A percentile compares a stretch with the other conserved stretches of the same genome.
Evolutionary conservation across 129 eudicot genomes (phyloP).

Genomic region (Flaveria trinervia): DNA sequence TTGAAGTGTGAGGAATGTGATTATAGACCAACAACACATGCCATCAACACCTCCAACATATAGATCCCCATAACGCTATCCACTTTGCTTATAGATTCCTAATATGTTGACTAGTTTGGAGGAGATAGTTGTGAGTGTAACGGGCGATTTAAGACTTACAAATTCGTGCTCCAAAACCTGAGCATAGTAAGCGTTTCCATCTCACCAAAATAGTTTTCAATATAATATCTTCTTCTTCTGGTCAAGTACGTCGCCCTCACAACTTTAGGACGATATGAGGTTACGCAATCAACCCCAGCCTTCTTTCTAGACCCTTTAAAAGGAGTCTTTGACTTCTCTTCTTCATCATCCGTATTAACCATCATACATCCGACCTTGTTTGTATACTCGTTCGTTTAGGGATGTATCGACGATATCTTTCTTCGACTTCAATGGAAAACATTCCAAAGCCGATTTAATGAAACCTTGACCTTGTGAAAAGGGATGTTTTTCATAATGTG

Average conservation of each 20-base stretch:
- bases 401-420: conserved; percentile 42
- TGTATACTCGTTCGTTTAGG: conserved; percentile 52
- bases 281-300: conserved; percentile 17
- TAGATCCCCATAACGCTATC: neutral
- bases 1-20: no score
- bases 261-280: conserved; percentile 23
- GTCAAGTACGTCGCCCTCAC: conserved; percentile 32
- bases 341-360: conserved; percentile 59
- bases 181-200: neutral
- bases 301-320: conserved; percentile 26
- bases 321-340: conserved; percentile 27
- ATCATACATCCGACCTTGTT: conserved; percentile 36
- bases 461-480: conserved; percentile 40
- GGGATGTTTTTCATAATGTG: conserved; percentile 32
- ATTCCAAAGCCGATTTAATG: conserved; percentile 38
- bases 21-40: no score
- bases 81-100: conserved; percentile 23
- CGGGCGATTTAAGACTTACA: conserved; percentile 2
- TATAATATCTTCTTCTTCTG: conserved; percentile 33
- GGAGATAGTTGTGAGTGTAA: neutral
- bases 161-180: neutral
- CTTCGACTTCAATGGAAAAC: conserved; percentile 40
- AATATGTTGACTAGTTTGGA: conserved; percentile 14
- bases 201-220: neutral
- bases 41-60: no score